Evolutionary conservation across 768 basidiomycete genomes (phyloP).

Genomic region (Ramaria rubella): DNA sequence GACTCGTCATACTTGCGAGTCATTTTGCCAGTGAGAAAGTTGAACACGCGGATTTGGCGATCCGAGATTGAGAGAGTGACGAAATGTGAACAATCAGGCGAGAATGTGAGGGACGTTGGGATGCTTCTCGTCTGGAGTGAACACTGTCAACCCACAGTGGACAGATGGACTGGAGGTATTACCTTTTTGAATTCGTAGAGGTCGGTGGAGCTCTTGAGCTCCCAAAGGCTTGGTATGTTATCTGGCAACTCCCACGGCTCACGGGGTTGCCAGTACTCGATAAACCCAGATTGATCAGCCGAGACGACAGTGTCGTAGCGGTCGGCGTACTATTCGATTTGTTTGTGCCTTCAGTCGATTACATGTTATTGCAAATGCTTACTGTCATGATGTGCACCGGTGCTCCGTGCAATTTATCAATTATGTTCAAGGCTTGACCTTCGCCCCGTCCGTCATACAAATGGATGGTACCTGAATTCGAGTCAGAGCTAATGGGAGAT

Average conservation of each 20-base stretch:
- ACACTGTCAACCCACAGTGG: background rate
- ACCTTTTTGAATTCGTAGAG: slow-evolving; percentile 99
- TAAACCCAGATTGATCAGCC: slow-evolving; percentile 88
- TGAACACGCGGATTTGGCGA: slow-evolving; percentile 90
- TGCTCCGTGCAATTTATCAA: slow-evolving; percentile 74
- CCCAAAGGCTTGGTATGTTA: slow-evolving; percentile 75
- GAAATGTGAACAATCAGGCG: slow-evolving; percentile 84
- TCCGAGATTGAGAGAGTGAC: slow-evolving; percentile 91
- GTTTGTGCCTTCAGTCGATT: background rate
- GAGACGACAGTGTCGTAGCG: slow-evolving; percentile 88
- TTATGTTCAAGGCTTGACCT: slow-evolving; percentile 65
- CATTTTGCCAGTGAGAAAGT: slow-evolving; percentile 83
- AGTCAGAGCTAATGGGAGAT: slow-evolving; percentile 59
- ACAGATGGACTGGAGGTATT: background rate
- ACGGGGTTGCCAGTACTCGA: slow-evolving; percentile 92
- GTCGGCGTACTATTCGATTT: slow-evolving; percentile 68
- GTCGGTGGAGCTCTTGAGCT: slow-evolving; percentile 86
- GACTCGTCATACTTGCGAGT: slow-evolving; percentile 94
- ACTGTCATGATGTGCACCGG: slow-evolving; percentile 92
- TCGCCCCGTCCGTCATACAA: slow-evolving; percentile 92
- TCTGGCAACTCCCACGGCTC: slow-evolving; percentile 86
- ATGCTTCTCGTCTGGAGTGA: slow-evolving; percentile 71
- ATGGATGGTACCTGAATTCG: slow-evolving; percentile 62
- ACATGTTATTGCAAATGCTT: slow-evolving; percentile 24
- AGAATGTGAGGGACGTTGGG: slow-evolving; percentile 87